Evolutionary conservation across 306 rosid species (phyloP), one percentile per base, ranked within the genome.

Genomic region (Potentilla sterilis): DNA sequence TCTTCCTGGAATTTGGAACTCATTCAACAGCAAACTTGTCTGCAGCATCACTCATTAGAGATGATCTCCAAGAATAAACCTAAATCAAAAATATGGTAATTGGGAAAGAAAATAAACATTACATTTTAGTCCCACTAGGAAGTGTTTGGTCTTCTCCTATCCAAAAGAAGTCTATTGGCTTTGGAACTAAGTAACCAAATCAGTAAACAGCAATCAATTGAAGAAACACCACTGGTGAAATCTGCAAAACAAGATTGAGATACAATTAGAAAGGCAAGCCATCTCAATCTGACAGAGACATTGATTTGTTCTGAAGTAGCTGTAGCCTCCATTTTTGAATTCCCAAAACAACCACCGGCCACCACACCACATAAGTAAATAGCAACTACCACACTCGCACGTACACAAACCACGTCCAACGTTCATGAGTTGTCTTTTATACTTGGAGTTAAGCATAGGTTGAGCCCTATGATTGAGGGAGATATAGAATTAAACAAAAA

Each of bases 261-360:
- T 7, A 32, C 2, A 58, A 74, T 47, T 12, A 32, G 75, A 54
- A 55, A 74, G 79, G 51, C 78, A 74, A 58, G 46, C 63, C 16
- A 77, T 83, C 84, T 32, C 40, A 9, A 44, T 85, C 84, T 24
- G 59, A 65, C 5, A 46, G 28, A 51, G 80, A 37, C 32, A 47
- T 3, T 4, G 42, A 82, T 88, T 83, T 46, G 96, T 91, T 94
- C 86, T 49, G 84, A 80, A 51, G 90, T 90, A 91, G 81, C 78
- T 86, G n/a, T 87, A 66, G 67, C 85, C 72, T 78, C 49, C 78
- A n/a, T 41, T 82, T 40, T 84, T 78, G 85, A 85, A 76, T 57
- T 75, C 76, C 73, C 65, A 78, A 18, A 64, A 42, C 35, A 49
- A 79, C 85, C 83, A 85, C 84, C 85, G 67, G 79, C 85, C 82